Base-by-base conservation (phyloP, 2,329 filamentous ascomycete species). In the Thielaviopsis musarum region DNA sequence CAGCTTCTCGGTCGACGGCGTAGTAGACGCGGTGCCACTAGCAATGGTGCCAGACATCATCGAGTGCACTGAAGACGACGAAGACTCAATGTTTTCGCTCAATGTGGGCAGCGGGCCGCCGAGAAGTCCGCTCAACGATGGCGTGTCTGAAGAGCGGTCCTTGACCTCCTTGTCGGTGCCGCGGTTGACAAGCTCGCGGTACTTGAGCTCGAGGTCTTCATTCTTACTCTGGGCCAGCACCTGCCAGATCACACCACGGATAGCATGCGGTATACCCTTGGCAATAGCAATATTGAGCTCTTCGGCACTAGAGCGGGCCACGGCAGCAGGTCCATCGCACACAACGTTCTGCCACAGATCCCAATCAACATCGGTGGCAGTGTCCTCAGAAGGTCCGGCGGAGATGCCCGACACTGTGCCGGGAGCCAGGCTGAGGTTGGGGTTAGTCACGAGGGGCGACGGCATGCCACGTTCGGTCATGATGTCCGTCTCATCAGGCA, bases 211-310 rank as follows among this genome's bases (percentile, higher is more conserved):
- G 19, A 98, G 74, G 52, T 94, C 89, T 62, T 91, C 86, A 65
- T 89, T 95, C 71, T 95, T 95, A 73, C 91, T 96, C 68, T 95
- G 89, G 3, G 93, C 90, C 63, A 98, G 75, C 7, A 97, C 91
- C 72, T 98, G 93, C 93, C 93, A 98, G 56, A 98, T 91, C 2
- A 98, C 93, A n/a, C 93, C 94, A 61, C 93, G 84, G 63, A 98
- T 95, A 2, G 91, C 91, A 65, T 85, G 90, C 1, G 93, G 93
- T 60, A 98, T 98, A 34, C 93, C 93, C 48, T 85, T 87, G 56
- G 91, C 88, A 65, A 98, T 96, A 22, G 93, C 91, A 64, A 80
- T 82, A 68, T 91, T 95, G 60, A 98, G 75, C 69, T 96, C 91
- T 66, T 94, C 88, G 0, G 91, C 79, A 67, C 90, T 95, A 3